Evolutionary conservation across 306 rosid genomes (phyloP).

Genomic region (Cicer judaicum): DNA sequence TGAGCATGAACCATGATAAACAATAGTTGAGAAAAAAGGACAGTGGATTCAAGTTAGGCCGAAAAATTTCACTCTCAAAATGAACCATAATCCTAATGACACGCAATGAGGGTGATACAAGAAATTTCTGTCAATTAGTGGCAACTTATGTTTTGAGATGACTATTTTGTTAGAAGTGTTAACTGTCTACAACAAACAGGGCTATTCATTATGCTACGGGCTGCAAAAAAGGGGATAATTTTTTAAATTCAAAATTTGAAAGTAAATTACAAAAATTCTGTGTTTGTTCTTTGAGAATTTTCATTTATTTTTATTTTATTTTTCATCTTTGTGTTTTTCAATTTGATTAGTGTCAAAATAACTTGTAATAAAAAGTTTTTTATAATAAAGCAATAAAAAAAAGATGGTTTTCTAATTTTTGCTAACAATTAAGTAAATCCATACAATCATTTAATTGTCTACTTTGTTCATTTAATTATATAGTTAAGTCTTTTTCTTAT

Average conservation of each 20-base stretch:
- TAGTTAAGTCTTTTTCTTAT: conserved; percentile 30
- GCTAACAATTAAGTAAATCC: neutral
- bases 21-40: neutral
- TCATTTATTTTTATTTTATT: neutral
- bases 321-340: neutral
- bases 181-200: neutral
- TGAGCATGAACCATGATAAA: neutral
- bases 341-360: neutral
- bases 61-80: neutral
- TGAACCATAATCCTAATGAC: neutral
- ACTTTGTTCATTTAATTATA: conserved; percentile 30
- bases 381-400: neutral
- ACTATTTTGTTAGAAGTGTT: conserved; percentile 2
- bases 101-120: neutral
- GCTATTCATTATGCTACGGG: neutral
- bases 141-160: conserved; percentile 21
- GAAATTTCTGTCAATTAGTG: conserved; percentile 24
- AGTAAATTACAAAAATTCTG: conserved; percentile 1
- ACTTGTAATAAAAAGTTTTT: neutral
- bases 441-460: conserved; percentile 5
- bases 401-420: neutral
- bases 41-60: neutral
- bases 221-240: neutral
- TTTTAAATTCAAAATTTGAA: conserved; percentile 7
- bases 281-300: conserved; percentile 1